Percentiles rank a stretch among this genome's conserved stretches.
These are phyloP conservation scores for Emergomyces pasteurianus DNA, from an alignment of 2,329 filamentous ascomycete species.

Conservation along the genomic window DNA sequence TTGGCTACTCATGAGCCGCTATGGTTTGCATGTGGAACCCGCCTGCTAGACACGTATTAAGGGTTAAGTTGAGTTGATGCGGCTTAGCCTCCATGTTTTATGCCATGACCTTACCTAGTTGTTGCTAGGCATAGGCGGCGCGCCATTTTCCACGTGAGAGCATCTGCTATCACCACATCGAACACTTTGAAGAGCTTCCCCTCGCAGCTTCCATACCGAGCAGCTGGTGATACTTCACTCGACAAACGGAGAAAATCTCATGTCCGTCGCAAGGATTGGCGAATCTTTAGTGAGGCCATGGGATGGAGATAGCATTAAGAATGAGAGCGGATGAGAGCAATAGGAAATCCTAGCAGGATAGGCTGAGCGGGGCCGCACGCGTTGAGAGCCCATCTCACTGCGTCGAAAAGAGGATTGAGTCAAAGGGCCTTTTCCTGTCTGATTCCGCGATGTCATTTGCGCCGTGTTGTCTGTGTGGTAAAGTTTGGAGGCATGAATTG, in stretches of 20 bases:
- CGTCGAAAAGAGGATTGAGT: neutral
- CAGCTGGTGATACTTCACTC: neutral
- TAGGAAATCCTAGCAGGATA: neutral
- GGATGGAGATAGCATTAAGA: neutral
- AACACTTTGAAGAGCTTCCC: neutral
- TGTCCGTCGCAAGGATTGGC: neutral
- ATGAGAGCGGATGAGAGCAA: neutral
- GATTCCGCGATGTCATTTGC: neutral
- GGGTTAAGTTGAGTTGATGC: neutral
- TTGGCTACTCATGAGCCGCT: neutral
- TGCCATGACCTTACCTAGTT: neutral
- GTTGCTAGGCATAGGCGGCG: neutral
- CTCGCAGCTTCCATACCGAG: neutral
- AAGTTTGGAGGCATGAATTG: neutral
- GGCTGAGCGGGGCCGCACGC: neutral
- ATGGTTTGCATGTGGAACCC: neutral
- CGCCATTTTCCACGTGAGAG: neutral
- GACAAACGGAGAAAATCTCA: neutral
- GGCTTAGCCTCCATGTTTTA: neutral
- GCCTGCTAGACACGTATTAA: neutral
- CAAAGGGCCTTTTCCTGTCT: neutral
- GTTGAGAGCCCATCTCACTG: neutral
- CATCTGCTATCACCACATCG: neutral
- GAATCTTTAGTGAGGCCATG: neutral
- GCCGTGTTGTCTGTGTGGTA: neutral